phyloP scores from a whole-genome alignment of 106 monocot species.

The Vanilla planifolia region DNA sequence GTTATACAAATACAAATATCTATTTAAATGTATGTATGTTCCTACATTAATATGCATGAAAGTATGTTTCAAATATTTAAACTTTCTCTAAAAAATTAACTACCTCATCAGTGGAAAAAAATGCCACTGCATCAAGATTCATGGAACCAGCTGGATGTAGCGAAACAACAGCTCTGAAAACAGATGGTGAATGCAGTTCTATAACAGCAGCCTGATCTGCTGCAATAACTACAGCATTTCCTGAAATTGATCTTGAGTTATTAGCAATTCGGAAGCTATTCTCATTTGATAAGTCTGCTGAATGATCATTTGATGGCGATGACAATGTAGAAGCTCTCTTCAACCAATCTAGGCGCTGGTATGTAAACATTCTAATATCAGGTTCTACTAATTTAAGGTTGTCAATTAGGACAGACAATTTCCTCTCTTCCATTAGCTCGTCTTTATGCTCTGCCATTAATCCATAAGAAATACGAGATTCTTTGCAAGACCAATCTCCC shows the following conservation, averaged over 20 bases:
- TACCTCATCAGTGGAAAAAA: conserved; percentile 98
- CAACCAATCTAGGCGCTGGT: conserved; percentile 77
- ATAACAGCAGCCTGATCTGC: conserved; percentile 61
- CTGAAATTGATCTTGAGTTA: conserved; percentile 25
- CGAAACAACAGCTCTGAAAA: conserved; percentile 84
- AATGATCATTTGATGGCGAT: conserved; percentile 20
- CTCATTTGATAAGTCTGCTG: conserved; percentile 29
- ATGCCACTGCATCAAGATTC: conserved; percentile 75
- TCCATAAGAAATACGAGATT: conserved; percentile 29
- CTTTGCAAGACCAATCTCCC: conserved; percentile 35
- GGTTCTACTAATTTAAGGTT: conserved; percentile 40
- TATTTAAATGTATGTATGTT: too few relatives aligned
- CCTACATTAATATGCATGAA: too few relatives aligned
- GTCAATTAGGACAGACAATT: conserved; percentile 53
- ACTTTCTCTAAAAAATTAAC: too few relatives aligned
- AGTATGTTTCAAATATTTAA: too few relatives aligned
- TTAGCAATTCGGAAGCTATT: conserved; percentile 18
- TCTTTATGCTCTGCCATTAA: conserved; percentile 13
- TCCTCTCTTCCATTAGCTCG: conserved; percentile 26
- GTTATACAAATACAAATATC: too few relatives aligned
- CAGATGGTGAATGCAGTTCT: conserved; percentile 61
- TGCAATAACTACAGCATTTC: conserved; percentile 20
- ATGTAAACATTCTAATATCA: conserved; percentile 48
- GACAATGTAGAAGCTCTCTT: conserved; percentile 65
- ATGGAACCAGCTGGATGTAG: conserved; percentile 90